Evolutionary conservation across 2,329 filamentous ascomycete genomes (phyloP).

Genomic region (Aureobasidium sp.): DNA sequence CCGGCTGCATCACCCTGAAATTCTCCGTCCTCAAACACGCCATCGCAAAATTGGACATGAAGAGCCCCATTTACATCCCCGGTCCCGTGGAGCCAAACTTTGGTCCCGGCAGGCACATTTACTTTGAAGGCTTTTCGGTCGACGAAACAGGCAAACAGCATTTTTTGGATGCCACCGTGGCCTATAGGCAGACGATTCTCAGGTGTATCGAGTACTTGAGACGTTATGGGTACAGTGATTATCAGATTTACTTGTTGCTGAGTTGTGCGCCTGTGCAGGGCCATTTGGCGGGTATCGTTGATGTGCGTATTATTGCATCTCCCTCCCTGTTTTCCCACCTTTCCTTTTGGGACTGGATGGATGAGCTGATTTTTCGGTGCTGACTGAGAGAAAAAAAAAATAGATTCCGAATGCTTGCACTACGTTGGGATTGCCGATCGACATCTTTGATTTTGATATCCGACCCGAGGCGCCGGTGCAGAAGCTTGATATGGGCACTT

Average conservation of each 20-base stretch:
- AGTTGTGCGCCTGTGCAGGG: conserved; percentile 84
- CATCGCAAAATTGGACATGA: conserved; percentile 55
- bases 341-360: too few relatives aligned
- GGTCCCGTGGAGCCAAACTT: conserved; percentile 86
- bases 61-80: conserved; percentile 61
- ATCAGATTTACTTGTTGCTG: conserved; percentile 80
- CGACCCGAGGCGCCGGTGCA: conserved; percentile 56
- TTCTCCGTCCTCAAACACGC: conserved; percentile 82
- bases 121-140: conserved; percentile 85
- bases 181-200: conserved; percentile 75
- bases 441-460: conserved; percentile 94
- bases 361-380: neutral
- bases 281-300: conserved; percentile 81
- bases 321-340: too few relatives aligned
- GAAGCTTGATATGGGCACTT: conserved; percentile 62
- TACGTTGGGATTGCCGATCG: conserved; percentile 79
- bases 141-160: conserved; percentile 85
- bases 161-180: conserved; percentile 78
- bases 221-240: conserved; percentile 61
- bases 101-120: conserved; percentile 71
- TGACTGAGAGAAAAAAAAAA: conserved; percentile 19
- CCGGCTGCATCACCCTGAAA: conserved; percentile 82
- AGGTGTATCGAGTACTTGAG: conserved; percentile 73
- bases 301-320: conserved; percentile 38
- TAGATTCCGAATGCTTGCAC: conserved; percentile 80